Evolutionary conservation across 441 rosid species (phyloP).

Genomic region (Omphalea diandra): DNA sequence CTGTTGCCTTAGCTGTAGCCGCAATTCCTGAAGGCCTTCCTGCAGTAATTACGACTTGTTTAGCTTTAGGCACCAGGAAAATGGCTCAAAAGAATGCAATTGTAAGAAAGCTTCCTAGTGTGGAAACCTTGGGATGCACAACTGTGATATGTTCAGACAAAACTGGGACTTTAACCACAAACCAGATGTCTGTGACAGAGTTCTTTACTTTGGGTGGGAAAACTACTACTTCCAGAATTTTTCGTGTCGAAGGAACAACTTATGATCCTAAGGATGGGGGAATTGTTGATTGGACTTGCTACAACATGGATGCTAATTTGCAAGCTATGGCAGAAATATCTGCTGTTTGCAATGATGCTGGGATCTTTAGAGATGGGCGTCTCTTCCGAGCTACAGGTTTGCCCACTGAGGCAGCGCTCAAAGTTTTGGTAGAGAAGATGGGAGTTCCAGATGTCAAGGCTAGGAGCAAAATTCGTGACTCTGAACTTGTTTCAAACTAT

Average conservation of each 20-base stretch:
- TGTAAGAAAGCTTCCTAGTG: slow-evolving; percentile 88
- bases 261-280: slow-evolving; percentile 91
- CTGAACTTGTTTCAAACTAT: slow-evolving; percentile 51
- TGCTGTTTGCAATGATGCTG: slow-evolving; percentile 88
- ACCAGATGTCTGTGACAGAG: slow-evolving; percentile 85
- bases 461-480: slow-evolving; percentile 47
- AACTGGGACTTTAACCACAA: slow-evolving; percentile 89
- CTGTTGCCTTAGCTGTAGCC: slow-evolving; percentile 89
- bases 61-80: slow-evolving; percentile 87
- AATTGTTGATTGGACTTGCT: slow-evolving; percentile 79
- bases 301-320: slow-evolving; percentile 85
- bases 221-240: slow-evolving; percentile 49
- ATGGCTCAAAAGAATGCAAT: slow-evolving; percentile 95
- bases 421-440: slow-evolving; percentile 93
- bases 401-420: slow-evolving; percentile 96
- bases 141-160: slow-evolving; percentile 92
- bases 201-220: slow-evolving; percentile 79
- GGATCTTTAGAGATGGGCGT: slow-evolving; percentile 65
- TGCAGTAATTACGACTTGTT: slow-evolving; percentile 86
- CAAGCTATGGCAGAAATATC: slow-evolving; percentile 79
- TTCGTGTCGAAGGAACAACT: slow-evolving; percentile 82
- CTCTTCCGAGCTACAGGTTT: slow-evolving; percentile 80
- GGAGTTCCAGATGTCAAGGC: slow-evolving; percentile 61
- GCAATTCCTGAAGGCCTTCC: slow-evolving; percentile 99
- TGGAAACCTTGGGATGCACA: slow-evolving; percentile 94